phyloP scores from a whole-genome alignment of 495 filamentous ascomycete species.

The Xylaria cubensis region DNA sequence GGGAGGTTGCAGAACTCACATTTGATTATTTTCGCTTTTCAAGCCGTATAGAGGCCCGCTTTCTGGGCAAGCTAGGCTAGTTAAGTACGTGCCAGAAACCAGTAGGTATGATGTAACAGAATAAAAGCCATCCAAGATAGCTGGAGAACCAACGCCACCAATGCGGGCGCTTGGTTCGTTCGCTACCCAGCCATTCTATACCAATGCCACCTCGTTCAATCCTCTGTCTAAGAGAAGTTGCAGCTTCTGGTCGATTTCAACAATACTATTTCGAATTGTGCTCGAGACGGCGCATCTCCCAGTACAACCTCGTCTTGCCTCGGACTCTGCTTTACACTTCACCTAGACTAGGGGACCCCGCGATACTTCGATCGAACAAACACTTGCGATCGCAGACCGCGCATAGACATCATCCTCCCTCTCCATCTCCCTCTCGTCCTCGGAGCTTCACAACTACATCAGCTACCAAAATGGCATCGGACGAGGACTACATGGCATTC shows the following conservation, averaged over 20 bases:
- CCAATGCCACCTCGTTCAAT: slow-evolving; percentile 13
- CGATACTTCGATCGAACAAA: background rate
- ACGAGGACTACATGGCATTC: slow-evolving; percentile 81
- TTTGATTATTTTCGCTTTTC: background rate
- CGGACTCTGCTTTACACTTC: background rate
- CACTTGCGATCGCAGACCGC: background rate
- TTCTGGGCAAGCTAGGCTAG: background rate
- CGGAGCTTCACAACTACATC: slow-evolving; percentile 33
- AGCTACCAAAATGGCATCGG: slow-evolving; percentile 67
- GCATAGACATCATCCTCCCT: background rate
- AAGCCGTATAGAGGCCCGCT: no score
- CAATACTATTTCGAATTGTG: background rate
- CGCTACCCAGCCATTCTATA: background rate
- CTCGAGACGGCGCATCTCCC: background rate
- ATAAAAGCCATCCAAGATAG: background rate
- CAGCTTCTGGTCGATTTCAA: background rate
- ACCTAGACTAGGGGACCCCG: no score
- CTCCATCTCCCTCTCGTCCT: background rate
- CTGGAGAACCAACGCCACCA: background rate
- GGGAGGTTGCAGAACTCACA: background rate
- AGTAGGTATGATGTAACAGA: slow-evolving; percentile 15
- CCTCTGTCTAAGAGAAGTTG: background rate
- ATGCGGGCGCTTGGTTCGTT: background rate
- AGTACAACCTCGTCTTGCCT: background rate
- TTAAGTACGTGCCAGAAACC: background rate